A percentile compares a stretch with the other conserved stretches of the same genome.
These are phyloP conservation scores for Sporobolomyces phaffii DNA, from an alignment of 768 basidiomycete species.

Conservation along the genomic window DNA sequence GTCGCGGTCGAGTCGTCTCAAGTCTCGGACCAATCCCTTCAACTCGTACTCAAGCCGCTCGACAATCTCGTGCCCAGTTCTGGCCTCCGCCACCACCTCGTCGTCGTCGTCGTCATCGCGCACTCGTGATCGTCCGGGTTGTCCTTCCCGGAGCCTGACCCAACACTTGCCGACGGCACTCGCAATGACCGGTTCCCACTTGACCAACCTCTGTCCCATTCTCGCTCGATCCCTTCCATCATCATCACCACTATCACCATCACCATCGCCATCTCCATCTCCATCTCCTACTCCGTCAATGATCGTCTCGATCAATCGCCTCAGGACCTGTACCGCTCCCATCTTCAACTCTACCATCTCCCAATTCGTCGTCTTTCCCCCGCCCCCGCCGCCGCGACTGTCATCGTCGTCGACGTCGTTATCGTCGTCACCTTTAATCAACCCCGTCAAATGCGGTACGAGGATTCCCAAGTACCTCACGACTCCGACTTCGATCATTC, in stretches of 20 bases:
- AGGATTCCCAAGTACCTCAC: slow-evolving; percentile 20
- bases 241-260: too few relatives aligned
- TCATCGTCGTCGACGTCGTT: too few relatives aligned
- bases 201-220: not conserved
- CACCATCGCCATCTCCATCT: too few relatives aligned
- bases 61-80: not conserved
- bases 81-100: not conserved
- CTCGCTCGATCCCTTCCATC: too few relatives aligned
- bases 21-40: not conserved
- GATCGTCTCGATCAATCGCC: not conserved
- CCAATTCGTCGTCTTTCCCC: not conserved
- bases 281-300: too few relatives aligned
- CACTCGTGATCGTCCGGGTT: not conserved
- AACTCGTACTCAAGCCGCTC: not conserved
- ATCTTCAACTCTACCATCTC: slow-evolving; percentile 9
- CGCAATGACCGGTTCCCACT: slow-evolving; percentile 11
- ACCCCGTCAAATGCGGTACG: slow-evolving; percentile 18
- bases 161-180: slow-evolving; percentile 9
- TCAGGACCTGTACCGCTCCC: not conserved
- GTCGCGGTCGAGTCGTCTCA: not conserved
- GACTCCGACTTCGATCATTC: not conserved
- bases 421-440: not conserved
- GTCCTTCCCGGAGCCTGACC: slow-evolving; percentile 3
- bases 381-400: too few relatives aligned
- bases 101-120: not conserved